A percentile compares a stretch with the other conserved stretches of the same genome.
These are phyloP conservation scores for Hypomontagnella submonticulosa DNA, from an alignment of 495 filamentous ascomycete genomes.

Conservation along the genomic window DNA sequence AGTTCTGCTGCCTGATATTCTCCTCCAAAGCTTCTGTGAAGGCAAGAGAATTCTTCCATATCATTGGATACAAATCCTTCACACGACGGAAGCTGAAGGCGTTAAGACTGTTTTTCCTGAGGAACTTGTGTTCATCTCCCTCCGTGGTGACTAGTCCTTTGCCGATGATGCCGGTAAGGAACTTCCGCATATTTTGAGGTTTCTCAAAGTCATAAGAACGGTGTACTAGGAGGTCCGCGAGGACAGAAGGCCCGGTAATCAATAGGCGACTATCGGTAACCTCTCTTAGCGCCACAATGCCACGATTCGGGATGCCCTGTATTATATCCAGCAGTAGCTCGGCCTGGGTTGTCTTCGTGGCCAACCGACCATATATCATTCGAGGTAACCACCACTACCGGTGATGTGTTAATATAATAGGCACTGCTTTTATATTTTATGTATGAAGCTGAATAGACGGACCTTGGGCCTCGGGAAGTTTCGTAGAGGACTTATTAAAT, in stretches of 20 bases:
- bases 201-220: constrained; percentile 79
- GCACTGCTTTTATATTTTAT: not conserved
- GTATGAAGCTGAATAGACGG: constrained; percentile 35
- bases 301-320: constrained; percentile 73
- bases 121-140: constrained; percentile 78
- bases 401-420: not conserved
- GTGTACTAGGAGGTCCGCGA: constrained; percentile 67
- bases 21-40: constrained; percentile 48
- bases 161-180: constrained; percentile 69
- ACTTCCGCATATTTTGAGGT: constrained; percentile 62
- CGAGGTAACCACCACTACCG: constrained; percentile 22
- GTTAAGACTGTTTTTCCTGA: constrained; percentile 77
- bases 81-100: constrained; percentile 81
- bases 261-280: constrained; percentile 73
- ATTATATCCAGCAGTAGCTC: constrained; percentile 65
- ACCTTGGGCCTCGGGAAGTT: constrained; percentile 63
- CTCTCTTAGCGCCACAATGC: constrained; percentile 72
- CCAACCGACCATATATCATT: constrained; percentile 24
- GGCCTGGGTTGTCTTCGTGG: constrained; percentile 50
- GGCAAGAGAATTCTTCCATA: constrained; percentile 70
- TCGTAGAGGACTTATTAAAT: constrained; percentile 66
- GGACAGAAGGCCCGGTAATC: constrained; percentile 65
- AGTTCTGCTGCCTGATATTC: constrained; percentile 46
- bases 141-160: constrained; percentile 78
- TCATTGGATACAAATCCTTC: constrained; percentile 78